These are phyloP conservation scores for Dimargaris verticillata DNA, from an alignment of 192 early-diverging fungal genomes.

Conservation along the genomic window DNA sequence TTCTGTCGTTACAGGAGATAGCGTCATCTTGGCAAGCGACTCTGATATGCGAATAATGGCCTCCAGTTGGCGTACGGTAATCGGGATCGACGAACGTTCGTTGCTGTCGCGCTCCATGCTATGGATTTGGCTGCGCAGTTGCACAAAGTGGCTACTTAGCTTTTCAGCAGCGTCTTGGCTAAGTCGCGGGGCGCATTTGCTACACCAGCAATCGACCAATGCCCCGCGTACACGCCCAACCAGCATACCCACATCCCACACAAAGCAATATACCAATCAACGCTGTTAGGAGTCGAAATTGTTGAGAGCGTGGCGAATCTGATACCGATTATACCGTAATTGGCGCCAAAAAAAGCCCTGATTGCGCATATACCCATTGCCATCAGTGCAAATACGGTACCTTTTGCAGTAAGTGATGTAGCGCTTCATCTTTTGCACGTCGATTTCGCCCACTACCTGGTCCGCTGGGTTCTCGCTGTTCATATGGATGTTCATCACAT, in stretches of 20 bases:
- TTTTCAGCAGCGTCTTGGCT: slow-evolving; percentile 77
- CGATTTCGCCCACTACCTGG: slow-evolving; percentile 65
- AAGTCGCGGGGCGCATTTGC: slow-evolving; percentile 83
- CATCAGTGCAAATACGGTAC: too few relatives aligned
- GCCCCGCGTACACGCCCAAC: too few relatives aligned
- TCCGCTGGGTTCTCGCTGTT: slow-evolving; percentile 41
- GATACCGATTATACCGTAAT: too few relatives aligned
- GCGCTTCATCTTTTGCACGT: slow-evolving; percentile 85
- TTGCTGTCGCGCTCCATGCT: slow-evolving; percentile 53
- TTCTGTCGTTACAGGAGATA: slow-evolving; percentile 67
- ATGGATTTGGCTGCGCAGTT: slow-evolving; percentile 72
- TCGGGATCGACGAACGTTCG: slow-evolving; percentile 76
- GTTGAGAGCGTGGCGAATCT: too few relatives aligned
- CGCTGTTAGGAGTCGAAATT: too few relatives aligned
- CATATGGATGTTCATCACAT: slow-evolving; percentile 90
- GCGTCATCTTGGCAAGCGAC: slow-evolving; percentile 86
- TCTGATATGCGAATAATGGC: slow-evolving; percentile 97
- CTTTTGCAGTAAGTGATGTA: slow-evolving; percentile 92
- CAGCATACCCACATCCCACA: too few relatives aligned
- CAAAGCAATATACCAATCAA: too few relatives aligned
- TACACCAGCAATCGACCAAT: too few relatives aligned
- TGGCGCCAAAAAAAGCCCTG: too few relatives aligned
- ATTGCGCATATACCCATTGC: too few relatives aligned
- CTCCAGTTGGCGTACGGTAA: slow-evolving; percentile 92
- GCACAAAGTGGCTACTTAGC: slow-evolving; percentile 84